A percentile compares a stretch with the other conserved stretches of the same genome.
Conservation (phyloP, 768 basidiomycete genomes). For the Termitomyces sp. region DNA sequence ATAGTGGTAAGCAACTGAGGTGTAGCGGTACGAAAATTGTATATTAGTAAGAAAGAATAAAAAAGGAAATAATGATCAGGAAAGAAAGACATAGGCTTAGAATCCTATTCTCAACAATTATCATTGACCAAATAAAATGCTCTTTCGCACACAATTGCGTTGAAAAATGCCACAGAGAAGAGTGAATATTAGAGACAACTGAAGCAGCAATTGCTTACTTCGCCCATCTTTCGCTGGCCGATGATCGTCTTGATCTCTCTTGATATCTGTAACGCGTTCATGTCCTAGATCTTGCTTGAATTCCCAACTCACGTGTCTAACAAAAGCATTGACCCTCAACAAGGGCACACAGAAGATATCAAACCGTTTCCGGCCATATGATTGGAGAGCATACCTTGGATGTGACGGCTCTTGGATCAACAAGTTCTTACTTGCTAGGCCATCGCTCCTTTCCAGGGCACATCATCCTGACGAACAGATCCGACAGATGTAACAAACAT, state of each 20-base stretch:
- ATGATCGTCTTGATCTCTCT: background rate
- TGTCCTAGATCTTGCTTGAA: background rate
- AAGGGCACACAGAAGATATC: constrained; percentile 17
- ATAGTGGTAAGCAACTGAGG: too few relatives aligned
- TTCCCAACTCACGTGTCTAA: background rate
- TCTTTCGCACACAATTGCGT: constrained; percentile 33
- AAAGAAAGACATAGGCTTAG: too few relatives aligned
- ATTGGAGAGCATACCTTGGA: background rate
- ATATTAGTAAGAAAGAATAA: too few relatives aligned
- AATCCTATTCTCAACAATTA: too few relatives aligned
- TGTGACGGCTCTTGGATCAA: too few relatives aligned
- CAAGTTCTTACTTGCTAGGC: too few relatives aligned
- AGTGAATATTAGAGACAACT: background rate
- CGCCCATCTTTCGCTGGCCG: background rate
- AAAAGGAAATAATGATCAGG: too few relatives aligned
- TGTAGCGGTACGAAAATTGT: too few relatives aligned
- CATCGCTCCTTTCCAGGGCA: too few relatives aligned
- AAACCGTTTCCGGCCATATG: background rate
- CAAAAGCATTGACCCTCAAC: constrained; percentile 11
- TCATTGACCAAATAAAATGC: constrained; percentile 27
- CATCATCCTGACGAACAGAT: too few relatives aligned
- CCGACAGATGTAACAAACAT: too few relatives aligned
- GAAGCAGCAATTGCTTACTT: background rate
- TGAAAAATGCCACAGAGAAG: constrained; percentile 9
- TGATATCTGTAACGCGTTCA: background rate